A percentile compares a stretch with the other conserved stretches of the same genome.
Conservation (phyloP, 1,139 yeast species). For the Taphrina wiesneri region DNA sequence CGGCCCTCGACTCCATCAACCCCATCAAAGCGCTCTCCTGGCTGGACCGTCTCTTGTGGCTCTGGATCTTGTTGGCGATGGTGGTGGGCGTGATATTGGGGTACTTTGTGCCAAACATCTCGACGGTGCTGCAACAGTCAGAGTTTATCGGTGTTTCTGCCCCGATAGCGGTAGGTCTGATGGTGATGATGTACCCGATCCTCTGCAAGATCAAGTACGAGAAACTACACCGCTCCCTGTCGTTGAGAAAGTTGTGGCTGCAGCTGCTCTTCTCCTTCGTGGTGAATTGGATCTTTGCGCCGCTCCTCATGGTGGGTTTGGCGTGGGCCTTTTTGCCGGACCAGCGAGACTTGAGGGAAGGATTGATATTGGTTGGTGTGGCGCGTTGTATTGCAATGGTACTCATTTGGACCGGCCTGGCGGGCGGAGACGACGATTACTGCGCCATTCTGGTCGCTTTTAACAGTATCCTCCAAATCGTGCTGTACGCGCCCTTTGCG, state of each 20-base stretch:
- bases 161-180: constrained; percentile 57
- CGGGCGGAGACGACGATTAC: constrained; percentile 55
- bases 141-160: constrained; percentile 45
- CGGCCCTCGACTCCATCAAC: constrained; percentile 2
- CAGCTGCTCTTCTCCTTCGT: constrained; percentile 51
- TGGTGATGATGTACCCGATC: constrained; percentile 63
- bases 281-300: constrained; percentile 61
- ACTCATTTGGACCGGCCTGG: constrained; percentile 60
- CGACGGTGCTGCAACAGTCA: constrained; percentile 41
- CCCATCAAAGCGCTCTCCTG: constrained; percentile 40
- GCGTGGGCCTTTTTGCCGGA: constrained; percentile 60
- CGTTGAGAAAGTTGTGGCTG: constrained; percentile 43
- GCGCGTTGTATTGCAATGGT: constrained; percentile 68
- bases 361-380: constrained; percentile 60
- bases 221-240: constrained; percentile 43
- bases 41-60: constrained; percentile 42
- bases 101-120: constrained; percentile 43
- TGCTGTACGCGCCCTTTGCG: constrained; percentile 59
- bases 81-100: constrained; percentile 44
- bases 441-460: constrained; percentile 59
- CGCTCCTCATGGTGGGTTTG: constrained; percentile 59
- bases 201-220: constrained; percentile 60
- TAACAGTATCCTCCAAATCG: constrained; percentile 57
- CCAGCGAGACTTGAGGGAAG: constrained; percentile 54
- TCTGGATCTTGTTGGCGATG: constrained; percentile 46